Conservation (phyloP, 2,329 filamentous ascomycete genomes). For the Monosporascus cannonballus region DNA sequence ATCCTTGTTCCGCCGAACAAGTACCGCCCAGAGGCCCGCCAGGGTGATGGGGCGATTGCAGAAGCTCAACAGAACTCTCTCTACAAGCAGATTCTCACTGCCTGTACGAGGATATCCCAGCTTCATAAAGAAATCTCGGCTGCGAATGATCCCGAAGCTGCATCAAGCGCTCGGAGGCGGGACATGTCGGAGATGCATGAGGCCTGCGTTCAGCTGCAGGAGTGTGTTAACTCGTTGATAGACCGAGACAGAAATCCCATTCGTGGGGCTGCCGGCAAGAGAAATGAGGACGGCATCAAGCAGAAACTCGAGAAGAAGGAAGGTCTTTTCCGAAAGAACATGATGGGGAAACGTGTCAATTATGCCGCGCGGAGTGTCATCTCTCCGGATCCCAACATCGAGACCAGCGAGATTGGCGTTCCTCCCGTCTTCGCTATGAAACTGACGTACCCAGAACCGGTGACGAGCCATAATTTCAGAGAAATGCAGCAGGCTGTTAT, state of each 20-base stretch:
- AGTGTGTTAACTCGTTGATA: conserved; percentile 85
- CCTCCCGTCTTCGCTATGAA: conserved; percentile 97
- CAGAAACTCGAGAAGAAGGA: conserved; percentile 98
- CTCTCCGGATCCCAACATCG: conserved; percentile 95
- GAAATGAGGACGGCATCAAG: conserved; percentile 91
- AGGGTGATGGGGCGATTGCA: conserved; percentile 72
- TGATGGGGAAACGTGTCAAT: conserved; percentile 99
- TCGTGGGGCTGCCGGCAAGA: conserved; percentile 68
- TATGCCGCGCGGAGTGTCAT: conserved; percentile 97
- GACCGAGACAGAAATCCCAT: conserved; percentile 83
- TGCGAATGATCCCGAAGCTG: conserved; percentile 30
- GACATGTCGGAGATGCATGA: conserved; percentile 74
- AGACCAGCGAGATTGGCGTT: conserved; percentile 97
- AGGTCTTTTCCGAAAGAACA: conserved; percentile 95
- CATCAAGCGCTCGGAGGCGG: conserved; percentile 39
- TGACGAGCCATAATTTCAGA: conserved; percentile 94
- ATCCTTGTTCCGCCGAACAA: conserved; percentile 88
- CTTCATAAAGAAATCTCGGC: conserved; percentile 64
- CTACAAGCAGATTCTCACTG: conserved; percentile 77
- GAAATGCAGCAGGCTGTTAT: conserved; percentile 94
- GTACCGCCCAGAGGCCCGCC: conserved; percentile 80
- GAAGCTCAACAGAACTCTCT: conserved; percentile 85
- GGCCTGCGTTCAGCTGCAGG: conserved; percentile 78
- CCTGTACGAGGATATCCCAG: conserved; percentile 66
- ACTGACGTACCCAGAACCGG: conserved; percentile 92